phyloP scores from a whole-genome alignment of 331 rosid species.

The Acacia concinna region DNA sequence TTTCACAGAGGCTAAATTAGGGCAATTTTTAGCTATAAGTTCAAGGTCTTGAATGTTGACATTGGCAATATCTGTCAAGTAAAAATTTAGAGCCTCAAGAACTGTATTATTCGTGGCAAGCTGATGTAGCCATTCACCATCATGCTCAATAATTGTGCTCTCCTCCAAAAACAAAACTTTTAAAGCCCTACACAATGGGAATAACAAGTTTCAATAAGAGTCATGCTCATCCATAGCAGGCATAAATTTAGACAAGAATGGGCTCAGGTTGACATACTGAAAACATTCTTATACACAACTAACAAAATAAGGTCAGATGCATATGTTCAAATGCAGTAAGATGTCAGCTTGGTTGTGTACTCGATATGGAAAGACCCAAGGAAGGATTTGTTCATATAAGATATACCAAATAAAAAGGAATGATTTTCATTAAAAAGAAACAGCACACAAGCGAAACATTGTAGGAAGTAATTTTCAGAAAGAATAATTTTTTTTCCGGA shows the following conservation, averaged over 20 bases:
- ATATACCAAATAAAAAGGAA: neutral
- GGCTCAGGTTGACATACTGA: neutral
- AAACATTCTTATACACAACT: neutral
- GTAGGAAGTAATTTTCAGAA: neutral
- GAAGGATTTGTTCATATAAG: neutral
- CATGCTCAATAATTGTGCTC: slow-evolving; percentile 59
- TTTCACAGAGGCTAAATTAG: slow-evolving; percentile 65
- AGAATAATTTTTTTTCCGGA: neutral
- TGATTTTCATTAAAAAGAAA: neutral
- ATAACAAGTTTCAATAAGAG: slow-evolving; percentile 7
- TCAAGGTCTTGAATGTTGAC: slow-evolving; percentile 69
- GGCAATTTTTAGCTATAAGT: slow-evolving; percentile 78
- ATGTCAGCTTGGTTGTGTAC: neutral
- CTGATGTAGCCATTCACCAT: slow-evolving; percentile 83
- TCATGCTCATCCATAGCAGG: slow-evolving; percentile 1
- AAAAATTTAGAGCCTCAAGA: slow-evolving; percentile 77
- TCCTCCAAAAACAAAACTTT: slow-evolving; percentile 84
- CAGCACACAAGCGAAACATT: neutral
- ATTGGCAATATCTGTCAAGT: slow-evolving; percentile 72
- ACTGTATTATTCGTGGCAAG: slow-evolving; percentile 84
- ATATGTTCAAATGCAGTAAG: neutral
- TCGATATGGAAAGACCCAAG: neutral
- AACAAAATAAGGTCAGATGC: neutral
- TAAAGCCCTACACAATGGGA: slow-evolving; percentile 55
- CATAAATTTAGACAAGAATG: slow-evolving; percentile 15